These are phyloP conservation scores for Purshia tridentata DNA, from an alignment of 306 rosid species.

Conservation along the genomic window DNA sequence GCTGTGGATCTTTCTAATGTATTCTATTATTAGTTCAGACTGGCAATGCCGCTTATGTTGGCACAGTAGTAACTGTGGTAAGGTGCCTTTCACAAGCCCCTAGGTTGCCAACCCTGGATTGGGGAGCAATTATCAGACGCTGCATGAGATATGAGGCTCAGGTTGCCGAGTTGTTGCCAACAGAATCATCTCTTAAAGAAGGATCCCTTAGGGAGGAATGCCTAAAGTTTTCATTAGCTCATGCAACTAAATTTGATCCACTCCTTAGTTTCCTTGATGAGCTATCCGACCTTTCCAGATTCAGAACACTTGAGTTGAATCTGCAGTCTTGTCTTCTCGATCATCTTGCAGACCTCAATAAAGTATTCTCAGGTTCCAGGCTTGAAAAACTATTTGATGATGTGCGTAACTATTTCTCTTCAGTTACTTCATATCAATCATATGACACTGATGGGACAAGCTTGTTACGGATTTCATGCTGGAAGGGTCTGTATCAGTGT, in stretches of 20 bases:
- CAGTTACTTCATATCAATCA: slow-evolving; percentile 39
- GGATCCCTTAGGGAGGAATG: slow-evolving; percentile 77
- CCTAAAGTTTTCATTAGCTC: slow-evolving; percentile 68
- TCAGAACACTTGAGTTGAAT: slow-evolving; percentile 70
- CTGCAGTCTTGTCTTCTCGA: slow-evolving; percentile 65
- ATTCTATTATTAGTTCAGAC: slow-evolving; percentile 41
- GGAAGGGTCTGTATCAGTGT: slow-evolving; percentile 85
- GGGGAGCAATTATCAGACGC: slow-evolving; percentile 84
- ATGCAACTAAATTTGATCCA: slow-evolving; percentile 76
- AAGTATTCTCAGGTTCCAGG: slow-evolving; percentile 80
- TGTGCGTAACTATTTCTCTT: slow-evolving; percentile 50
- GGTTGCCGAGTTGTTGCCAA: slow-evolving; percentile 34
- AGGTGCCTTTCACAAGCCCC: slow-evolving; percentile 94
- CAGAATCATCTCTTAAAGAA: slow-evolving; percentile 41
- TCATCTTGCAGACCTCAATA: slow-evolving; percentile 72
- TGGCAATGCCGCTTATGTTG: slow-evolving; percentile 34
- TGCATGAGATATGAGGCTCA: slow-evolving; percentile 80
- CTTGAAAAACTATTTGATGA: slow-evolving; percentile 67
- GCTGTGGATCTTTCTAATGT: slow-evolving; percentile 28
- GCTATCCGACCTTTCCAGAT: slow-evolving; percentile 71
- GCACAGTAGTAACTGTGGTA: slow-evolving; percentile 47
- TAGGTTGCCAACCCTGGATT: slow-evolving; percentile 80
- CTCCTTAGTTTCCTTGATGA: slow-evolving; percentile 86
- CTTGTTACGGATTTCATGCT: slow-evolving; percentile 60
- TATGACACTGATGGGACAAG: slow-evolving; percentile 38